These are phyloP conservation scores for Paraconiothyrium sp. DNA, from an alignment of 2,329 filamentous ascomycete genomes.

Conservation along the genomic window DNA sequence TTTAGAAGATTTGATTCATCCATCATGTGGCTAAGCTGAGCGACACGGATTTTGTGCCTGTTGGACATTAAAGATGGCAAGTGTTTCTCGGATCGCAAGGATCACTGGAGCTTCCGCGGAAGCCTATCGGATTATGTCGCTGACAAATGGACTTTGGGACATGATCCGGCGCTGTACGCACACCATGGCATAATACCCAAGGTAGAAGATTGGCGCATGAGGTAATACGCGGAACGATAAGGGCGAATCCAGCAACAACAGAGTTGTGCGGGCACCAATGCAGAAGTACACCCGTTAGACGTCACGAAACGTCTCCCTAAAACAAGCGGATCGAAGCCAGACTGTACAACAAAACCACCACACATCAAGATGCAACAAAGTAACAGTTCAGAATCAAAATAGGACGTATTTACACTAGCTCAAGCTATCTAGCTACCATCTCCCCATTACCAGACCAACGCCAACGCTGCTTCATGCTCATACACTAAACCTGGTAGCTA, in stretches of 20 bases:
- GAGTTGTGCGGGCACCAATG: background rate
- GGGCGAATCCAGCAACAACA: background rate
- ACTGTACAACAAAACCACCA: background rate
- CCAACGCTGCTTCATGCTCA: constrained; percentile 14
- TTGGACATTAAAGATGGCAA: constrained; percentile 13
- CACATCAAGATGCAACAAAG: background rate
- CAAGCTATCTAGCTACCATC: constrained; percentile 12
- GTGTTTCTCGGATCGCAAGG: constrained; percentile 3
- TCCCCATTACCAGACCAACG: constrained; percentile 9
- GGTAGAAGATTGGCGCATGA: background rate
- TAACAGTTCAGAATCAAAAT: background rate
- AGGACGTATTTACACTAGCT: constrained; percentile 12
- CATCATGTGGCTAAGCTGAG: constrained; percentile 20
- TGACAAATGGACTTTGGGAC: constrained; percentile 8
- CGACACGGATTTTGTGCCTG: constrained; percentile 7
- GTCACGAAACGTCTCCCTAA: too few relatives aligned
- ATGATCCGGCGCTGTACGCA: background rate
- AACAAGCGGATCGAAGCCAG: too few relatives aligned
- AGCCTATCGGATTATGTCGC: constrained; percentile 10
- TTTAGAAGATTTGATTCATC: constrained; percentile 19
- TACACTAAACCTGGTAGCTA: constrained; percentile 14
- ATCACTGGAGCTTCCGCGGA: constrained; percentile 20
- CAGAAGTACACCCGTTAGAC: background rate
- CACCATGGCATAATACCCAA: background rate
- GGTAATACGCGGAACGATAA: background rate